Evolutionary conservation across 2,329 filamentous ascomycete species (phyloP).

Genomic region (Aspergillus udagawae): DNA sequence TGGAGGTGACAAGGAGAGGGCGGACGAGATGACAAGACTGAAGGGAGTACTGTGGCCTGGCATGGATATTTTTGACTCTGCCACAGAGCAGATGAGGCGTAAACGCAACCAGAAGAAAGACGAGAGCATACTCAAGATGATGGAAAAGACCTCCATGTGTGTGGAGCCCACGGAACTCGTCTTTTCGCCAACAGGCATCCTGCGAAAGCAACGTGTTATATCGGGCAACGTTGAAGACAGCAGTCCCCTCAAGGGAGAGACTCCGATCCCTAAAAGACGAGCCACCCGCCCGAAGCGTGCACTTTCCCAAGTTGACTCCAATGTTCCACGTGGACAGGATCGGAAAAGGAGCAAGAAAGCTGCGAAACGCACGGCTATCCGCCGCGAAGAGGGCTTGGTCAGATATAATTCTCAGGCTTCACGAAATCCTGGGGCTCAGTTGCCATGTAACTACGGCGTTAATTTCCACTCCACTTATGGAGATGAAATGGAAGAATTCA

Average conservation of each 20-base stretch:
- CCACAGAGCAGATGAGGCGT: slow-evolving; percentile 45
- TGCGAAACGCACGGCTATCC: slow-evolving; percentile 6
- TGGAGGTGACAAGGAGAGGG: slow-evolving; percentile 26
- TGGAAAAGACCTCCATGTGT: slow-evolving; percentile 43
- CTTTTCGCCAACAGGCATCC: slow-evolving; percentile 42
- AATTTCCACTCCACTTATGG: slow-evolving; percentile 16
- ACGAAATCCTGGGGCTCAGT: slow-evolving; percentile 17
- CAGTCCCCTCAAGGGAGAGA: slow-evolving; percentile 44
- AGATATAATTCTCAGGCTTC: slow-evolving; percentile 16
- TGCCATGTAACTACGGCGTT: slow-evolving; percentile 14
- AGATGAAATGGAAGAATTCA: slow-evolving; percentile 32
- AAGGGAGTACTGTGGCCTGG: slow-evolving; percentile 49
- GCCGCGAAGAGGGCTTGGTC: slow-evolving; percentile 10
- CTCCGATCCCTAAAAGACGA: slow-evolving; percentile 37
- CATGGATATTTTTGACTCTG: slow-evolving; percentile 51
- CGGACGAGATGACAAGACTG: slow-evolving; percentile 39
- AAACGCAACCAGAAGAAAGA: slow-evolving; percentile 52
- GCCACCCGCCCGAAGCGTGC: slow-evolving; percentile 27
- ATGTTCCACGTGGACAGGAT: slow-evolving; percentile 26
- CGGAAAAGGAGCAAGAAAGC: slow-evolving; percentile 22
- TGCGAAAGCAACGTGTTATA: slow-evolving; percentile 44
- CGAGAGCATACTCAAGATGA: slow-evolving; percentile 40
- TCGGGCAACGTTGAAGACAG: slow-evolving; percentile 47
- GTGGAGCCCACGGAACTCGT: slow-evolving; percentile 47
- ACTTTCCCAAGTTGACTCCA: slow-evolving; percentile 31